Evolutionary conservation across 352 stramenopile genomes (phyloP), one percentile per base, ranked within the genome.

Genomic region (Phytophthora pistaciae): DNA sequence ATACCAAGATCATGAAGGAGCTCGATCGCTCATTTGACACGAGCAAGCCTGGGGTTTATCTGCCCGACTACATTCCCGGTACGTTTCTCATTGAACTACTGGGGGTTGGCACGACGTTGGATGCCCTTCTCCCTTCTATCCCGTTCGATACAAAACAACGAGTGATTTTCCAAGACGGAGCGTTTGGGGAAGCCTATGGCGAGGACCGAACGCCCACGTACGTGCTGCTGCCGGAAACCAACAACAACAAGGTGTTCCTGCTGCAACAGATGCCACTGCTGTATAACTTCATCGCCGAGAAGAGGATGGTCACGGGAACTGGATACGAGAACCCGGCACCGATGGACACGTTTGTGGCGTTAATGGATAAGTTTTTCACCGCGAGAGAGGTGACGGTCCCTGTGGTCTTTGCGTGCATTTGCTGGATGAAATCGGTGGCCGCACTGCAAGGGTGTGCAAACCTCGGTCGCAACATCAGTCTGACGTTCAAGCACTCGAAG

Each of bases 401-500:
- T 1, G 52, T 79, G 11, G 68, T 71, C 16, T 79, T 79, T 21
- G 54, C 59, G 1, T 66, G 57, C 29, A 65, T 70, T 33, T 77
- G 72, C 64, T 79, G 68, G 68, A 18, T 77, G 10, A 75, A 68
- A n/a, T 67, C 68, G 16, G 64, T 74, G 4, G 64, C 59, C 10
- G 71, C 58, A 50, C 68, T 44, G 36, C 36, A 44, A 38, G 63
- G 72, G 25, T 40, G 76, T 25, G 49, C 27, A 11, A 60, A 60
- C 3, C 59, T 77, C 5, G 50, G 56, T 18, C 56, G 61, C 4
- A 71, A 56, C 16, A 53, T 77, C 13, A 66, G 60, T 5, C 36
- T 71, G 1, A 60, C 60, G 27, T 60, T 77, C 20, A 66, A 62
- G 44, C 64, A 77, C 46, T 50, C 52, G 21, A 69, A 56, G 40